Conservation (phyloP, 768 basidiomycete species). For the Xanthoconium stramineum region DNA sequence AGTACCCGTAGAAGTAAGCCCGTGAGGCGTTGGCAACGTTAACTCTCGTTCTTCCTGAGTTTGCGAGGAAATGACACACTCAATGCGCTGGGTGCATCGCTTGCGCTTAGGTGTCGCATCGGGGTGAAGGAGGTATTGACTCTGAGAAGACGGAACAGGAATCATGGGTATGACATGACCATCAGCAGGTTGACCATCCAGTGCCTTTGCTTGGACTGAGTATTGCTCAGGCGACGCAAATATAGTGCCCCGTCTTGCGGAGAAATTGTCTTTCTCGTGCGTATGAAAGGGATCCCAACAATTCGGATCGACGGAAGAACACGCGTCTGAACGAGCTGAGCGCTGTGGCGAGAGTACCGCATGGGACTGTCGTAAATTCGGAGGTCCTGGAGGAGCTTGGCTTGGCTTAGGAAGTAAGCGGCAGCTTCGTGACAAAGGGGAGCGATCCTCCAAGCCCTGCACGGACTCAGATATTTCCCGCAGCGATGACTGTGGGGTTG, state of each 20-base stretch:
- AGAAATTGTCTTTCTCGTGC: neutral
- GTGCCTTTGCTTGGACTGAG: neutral
- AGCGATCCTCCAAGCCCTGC: neutral
- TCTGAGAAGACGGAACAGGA: slow-evolving; percentile 30
- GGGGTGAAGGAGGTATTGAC: slow-evolving; percentile 31
- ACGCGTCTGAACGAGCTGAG: neutral
- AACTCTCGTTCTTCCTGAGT: slow-evolving; percentile 32
- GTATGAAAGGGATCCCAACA: neutral
- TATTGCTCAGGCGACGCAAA: neutral
- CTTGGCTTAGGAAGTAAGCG: neutral
- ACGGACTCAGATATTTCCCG: slow-evolving; percentile 1
- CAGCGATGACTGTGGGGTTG: slow-evolving; percentile 17
- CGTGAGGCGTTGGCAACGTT: slow-evolving; percentile 5
- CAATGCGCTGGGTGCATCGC: slow-evolving; percentile 24
- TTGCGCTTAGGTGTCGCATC: slow-evolving; percentile 36
- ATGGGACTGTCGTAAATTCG: neutral
- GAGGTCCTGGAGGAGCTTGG: neutral
- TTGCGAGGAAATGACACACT: slow-evolving; percentile 31
- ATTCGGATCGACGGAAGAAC: neutral
- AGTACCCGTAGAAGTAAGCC: neutral
- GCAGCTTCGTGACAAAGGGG: neutral
- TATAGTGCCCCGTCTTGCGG: neutral
- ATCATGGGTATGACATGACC: slow-evolving; percentile 5
- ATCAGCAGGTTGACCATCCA: slow-evolving; percentile 1
- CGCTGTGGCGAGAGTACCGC: neutral